These are phyloP conservation scores for Poa annua DNA, from an alignment of 176 grass and related monocot genomes.

Conservation along the genomic window DNA sequence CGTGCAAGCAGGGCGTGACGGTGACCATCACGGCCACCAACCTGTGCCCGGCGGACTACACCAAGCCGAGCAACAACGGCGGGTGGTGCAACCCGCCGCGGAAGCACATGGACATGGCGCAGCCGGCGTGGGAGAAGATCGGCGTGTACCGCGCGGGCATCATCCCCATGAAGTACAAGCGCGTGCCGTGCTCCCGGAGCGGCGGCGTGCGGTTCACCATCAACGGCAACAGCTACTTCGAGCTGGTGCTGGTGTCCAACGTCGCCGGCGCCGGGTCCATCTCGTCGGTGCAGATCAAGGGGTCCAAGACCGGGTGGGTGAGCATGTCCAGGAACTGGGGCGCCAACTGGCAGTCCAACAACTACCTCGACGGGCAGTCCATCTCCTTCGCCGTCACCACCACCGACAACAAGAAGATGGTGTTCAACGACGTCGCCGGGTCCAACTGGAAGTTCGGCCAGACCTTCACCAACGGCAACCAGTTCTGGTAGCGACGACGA, in stretches of 20 bases:
- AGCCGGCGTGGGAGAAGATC: constrained; percentile 76
- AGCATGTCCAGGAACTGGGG: constrained; percentile 83
- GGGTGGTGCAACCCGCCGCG: constrained; percentile 99
- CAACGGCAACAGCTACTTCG: constrained; percentile 75
- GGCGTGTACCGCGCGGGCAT: constrained; percentile 64
- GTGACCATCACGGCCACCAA: constrained; percentile 84
- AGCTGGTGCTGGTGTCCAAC: constrained; percentile 76
- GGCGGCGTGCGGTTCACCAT: constrained; percentile 80
- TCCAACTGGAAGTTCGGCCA: constrained; percentile 62
- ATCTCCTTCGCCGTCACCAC: constrained; percentile 76
- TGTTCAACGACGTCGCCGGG: constrained; percentile 44
- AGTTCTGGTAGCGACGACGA: constrained; percentile 53
- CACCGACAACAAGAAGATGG: constrained; percentile 35
- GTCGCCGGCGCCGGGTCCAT: constrained; percentile 64
- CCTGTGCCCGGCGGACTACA: constrained; percentile 78
- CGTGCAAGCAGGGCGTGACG: constrained; percentile 51
- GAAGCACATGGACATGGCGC: constrained; percentile 77
- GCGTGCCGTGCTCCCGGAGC: constrained; percentile 39
- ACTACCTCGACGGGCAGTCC: constrained; percentile 53
- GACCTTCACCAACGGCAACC: constrained; percentile 61
- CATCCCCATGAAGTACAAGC: constrained; percentile 57
- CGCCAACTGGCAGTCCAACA: constrained; percentile 61
- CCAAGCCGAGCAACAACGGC: constrained; percentile 51
- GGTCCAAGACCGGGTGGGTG: constrained; percentile 45
- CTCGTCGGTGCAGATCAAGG: constrained; percentile 59